Base-by-base conservation (phyloP, 1,139 yeast genomes). In the Geotrichum citri-aurantii region DNA sequence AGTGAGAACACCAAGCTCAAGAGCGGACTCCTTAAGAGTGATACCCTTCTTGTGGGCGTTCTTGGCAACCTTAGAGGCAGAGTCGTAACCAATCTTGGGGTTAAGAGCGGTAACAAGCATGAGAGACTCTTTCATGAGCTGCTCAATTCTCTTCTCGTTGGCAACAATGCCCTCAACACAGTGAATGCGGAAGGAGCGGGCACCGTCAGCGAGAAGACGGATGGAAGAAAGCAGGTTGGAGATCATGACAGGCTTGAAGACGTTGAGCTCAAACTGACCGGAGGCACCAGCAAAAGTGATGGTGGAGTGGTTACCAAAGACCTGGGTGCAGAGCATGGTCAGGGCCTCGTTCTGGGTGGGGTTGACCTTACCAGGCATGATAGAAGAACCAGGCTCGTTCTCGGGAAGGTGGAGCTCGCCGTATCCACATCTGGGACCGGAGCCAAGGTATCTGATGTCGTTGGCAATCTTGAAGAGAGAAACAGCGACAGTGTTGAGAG, bases 331-430 rank as follows among this genome's bases (percentile, higher is more conserved):
- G 62, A 92, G 96, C 96, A 95, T 95, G 64, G 99, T 93, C 75
- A 93, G 79, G 59, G 99, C 99, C 80, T 93, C 99, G 76, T 92
- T 92, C 80, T 93, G 99, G 61, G 99, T 93, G 66, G 99, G 99
- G 81, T 93, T 93, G 65, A 93, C 98, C 79, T 93, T 93, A 73
- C 99, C 99, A 58, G 99, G 99, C 99, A 95, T 93, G 75, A 93
- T 93, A 33, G 97, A 90, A 62, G 97, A 90, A 72, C 99, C 99
- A 61, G 99, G 99, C 78, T 93, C 99, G 75, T 95, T 95, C 79
- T 92, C 99, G 64, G 99, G 99, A 67, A 93, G 81, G 33, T 91
- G 74, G 69, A 93, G 84, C 78, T 93, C 99, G 60, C 98, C 98
- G 77, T 93, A 93, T 61, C 99, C 99, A 78, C 99, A 93, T 79